These are phyloP conservation scores for Sporothrix humicola DNA, from an alignment of 2,329 filamentous ascomycete genomes.

Conservation along the genomic window DNA sequence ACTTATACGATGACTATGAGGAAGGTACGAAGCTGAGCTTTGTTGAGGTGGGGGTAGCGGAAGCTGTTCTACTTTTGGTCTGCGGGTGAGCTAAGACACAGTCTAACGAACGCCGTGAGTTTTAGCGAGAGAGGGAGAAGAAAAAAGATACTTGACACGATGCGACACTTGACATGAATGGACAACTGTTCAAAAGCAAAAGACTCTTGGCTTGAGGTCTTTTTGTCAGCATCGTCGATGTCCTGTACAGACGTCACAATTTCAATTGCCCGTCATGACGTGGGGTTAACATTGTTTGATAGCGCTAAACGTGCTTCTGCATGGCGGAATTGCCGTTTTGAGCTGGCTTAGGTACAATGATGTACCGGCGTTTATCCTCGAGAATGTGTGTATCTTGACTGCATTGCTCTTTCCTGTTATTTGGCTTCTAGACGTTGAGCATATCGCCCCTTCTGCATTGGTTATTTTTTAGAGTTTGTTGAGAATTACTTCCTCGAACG, in stretches of 20 bases:
- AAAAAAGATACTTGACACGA: too few relatives aligned
- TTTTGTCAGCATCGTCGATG: too few relatives aligned
- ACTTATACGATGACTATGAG: constrained; percentile 5
- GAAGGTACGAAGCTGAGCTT: background rate
- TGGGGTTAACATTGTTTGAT: background rate
- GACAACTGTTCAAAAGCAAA: background rate
- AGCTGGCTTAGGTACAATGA: background rate
- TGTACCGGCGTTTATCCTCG: too few relatives aligned
- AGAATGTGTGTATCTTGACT: too few relatives aligned
- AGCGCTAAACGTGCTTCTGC: background rate
- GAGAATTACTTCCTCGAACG: too few relatives aligned
- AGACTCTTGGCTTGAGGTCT: background rate
- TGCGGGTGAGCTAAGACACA: constrained; percentile 2
- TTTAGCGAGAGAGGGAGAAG: constrained; percentile 18
- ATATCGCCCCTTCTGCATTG: background rate
- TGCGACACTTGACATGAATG: too few relatives aligned
- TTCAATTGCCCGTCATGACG: too few relatives aligned
- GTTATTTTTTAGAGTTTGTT: background rate
- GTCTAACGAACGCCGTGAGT: constrained; percentile 4
- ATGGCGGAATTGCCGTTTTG: constrained; percentile 8
- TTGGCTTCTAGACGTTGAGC: too few relatives aligned
- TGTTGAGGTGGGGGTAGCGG: background rate
- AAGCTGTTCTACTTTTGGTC: background rate
- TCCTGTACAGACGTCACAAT: too few relatives aligned
- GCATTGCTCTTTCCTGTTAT: too few relatives aligned